Evolutionary conservation across 139 green algal species (phyloP).

Genomic region (Tetraselmis chui): DNA sequence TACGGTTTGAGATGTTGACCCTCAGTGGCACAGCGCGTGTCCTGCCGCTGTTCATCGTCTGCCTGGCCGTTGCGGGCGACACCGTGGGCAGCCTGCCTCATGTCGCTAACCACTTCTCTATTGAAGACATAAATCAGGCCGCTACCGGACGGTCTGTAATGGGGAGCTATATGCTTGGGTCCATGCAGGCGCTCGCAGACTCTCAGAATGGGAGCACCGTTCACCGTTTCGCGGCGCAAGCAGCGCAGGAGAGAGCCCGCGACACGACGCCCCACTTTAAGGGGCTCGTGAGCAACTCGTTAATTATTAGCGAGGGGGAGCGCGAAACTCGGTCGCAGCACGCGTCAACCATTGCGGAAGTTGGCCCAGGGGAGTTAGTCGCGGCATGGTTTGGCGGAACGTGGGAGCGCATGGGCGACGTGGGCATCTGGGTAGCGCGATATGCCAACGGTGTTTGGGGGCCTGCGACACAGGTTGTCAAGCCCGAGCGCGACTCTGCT

Average conservation of each 20-base stretch:
- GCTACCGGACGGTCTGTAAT: background rate
- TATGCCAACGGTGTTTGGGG: background rate
- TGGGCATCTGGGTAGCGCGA: background rate
- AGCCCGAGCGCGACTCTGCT: background rate
- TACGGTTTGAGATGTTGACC: too few species aligned
- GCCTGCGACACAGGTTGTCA: background rate
- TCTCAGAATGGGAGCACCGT: background rate
- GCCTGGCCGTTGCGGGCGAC: background rate
- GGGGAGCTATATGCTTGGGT: background rate
- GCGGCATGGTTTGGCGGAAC: slow-evolving; percentile 6
- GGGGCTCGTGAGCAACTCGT: background rate
- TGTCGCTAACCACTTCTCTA: background rate
- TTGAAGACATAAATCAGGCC: background rate
- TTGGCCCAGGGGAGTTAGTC: background rate
- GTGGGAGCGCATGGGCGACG: slow-evolving; percentile 7
- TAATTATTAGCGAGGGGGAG: background rate
- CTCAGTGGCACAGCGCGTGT: too few species aligned
- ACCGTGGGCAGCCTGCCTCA: background rate
- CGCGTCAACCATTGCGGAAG: slow-evolving; percentile 9
- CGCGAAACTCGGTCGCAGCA: background rate
- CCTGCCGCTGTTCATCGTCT: background rate
- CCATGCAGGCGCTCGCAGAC: background rate
- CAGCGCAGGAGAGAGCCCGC: background rate
- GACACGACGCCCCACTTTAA: background rate
- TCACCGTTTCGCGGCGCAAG: background rate